Percentiles rank a stretch among this genome's conserved stretches.
phyloP scores from a whole-genome alignment of 2,329 filamentous ascomycete species.

The Volutella citrinella region DNA sequence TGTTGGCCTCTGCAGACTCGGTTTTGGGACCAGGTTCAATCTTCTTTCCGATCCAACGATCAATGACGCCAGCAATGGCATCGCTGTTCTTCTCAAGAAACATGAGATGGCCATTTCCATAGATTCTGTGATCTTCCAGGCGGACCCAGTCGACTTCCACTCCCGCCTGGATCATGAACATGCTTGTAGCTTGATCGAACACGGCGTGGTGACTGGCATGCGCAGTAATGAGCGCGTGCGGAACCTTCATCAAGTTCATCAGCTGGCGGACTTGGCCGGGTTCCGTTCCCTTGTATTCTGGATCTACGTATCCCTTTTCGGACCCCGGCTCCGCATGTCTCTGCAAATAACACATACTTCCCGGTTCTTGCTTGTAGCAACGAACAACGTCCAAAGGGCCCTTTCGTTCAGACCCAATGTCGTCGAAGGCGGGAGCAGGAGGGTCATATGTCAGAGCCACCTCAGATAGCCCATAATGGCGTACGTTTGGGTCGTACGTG shows the following conservation, averaged over 20 bases:
- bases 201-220: constrained; percentile 52
- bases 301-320: too few species aligned
- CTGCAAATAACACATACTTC: constrained; percentile 21
- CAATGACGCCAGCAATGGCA: constrained; percentile 36
- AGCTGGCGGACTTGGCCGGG: constrained; percentile 35
- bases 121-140: constrained; percentile 41
- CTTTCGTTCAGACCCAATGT: constrained; percentile 3
- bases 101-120: constrained; percentile 55
- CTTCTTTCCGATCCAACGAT: constrained; percentile 33
- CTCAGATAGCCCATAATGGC: constrained; percentile 39
- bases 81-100: constrained; percentile 52
- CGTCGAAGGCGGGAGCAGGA: constrained; percentile 18
- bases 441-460: constrained; percentile 42
- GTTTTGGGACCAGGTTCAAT: too few species aligned
- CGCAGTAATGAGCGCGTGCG: constrained; percentile 47
- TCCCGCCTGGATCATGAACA: constrained; percentile 52
- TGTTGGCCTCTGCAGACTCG: too few species aligned
- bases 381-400: constrained; percentile 16
- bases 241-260: constrained; percentile 44
- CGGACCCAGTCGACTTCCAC: constrained; percentile 41
- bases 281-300: neutral
- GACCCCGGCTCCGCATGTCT: too few species aligned
- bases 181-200: constrained; percentile 54
- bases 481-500: constrained; percentile 24
- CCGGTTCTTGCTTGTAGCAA: constrained; percentile 8